phyloP scores from a whole-genome alignment of 495 filamentous ascomycete species.

The Saxophila tyrrhenica region DNA sequence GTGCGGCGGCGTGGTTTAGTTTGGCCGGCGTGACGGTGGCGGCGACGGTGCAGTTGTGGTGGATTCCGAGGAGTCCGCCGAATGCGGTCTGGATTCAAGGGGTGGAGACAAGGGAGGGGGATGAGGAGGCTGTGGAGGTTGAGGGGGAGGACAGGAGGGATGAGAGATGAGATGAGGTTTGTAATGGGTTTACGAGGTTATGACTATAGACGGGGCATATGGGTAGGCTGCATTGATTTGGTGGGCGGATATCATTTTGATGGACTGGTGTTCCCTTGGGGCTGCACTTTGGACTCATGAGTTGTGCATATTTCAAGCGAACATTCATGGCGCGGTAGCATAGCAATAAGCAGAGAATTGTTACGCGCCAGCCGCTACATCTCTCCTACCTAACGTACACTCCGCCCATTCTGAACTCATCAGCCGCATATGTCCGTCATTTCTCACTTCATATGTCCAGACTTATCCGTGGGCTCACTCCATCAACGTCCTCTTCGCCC shows the following conservation, averaged over 20 bases:
- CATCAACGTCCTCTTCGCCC: neutral
- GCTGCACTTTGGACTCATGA: too few species aligned
- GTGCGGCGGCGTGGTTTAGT: constrained; percentile 18
- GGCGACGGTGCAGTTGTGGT: constrained; percentile 13
- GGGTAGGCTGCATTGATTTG: too few species aligned
- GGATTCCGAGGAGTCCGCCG: constrained; percentile 36
- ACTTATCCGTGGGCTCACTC: too few species aligned
- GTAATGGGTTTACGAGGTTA: too few species aligned
- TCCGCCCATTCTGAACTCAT: neutral
- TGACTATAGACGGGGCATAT: too few species aligned
- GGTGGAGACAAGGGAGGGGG: constrained; percentile 47
- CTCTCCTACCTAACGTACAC: neutral
- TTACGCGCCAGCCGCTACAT: neutral
- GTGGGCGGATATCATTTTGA: too few species aligned
- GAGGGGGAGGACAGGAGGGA: neutral
- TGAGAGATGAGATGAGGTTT: too few species aligned
- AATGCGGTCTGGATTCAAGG: constrained; percentile 66
- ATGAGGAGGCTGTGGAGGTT: neutral
- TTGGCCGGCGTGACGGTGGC: constrained; percentile 6
- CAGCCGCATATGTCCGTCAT: neutral
- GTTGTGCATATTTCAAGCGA: too few species aligned
- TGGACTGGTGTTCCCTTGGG: too few species aligned
- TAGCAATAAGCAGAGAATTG: too few species aligned
- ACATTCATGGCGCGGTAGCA: too few species aligned
- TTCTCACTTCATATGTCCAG: neutral